Base-by-base conservation (phyloP, 371 early-diverging fungal species). In the Lichtheimia corymbifera region DNA sequence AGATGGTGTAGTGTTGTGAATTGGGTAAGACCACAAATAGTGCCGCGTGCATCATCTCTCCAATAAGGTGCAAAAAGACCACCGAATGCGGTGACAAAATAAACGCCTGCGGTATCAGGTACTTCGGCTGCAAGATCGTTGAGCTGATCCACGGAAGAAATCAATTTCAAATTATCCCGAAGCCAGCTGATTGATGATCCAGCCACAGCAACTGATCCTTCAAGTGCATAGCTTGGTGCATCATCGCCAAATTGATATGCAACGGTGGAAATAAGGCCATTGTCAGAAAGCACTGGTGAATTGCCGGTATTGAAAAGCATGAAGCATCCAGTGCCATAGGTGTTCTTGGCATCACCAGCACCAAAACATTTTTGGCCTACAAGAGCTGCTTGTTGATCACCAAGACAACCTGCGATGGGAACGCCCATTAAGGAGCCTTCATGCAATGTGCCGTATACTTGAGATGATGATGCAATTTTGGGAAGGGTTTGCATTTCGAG, bases 381-480 rank as follows among this genome's bases (percentile, higher is more conserved):
- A 49, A 95, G 79, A 1, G 97, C 96, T 14, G 96, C 94, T 71
- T 97, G 97, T 68, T 97, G 97, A 76, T 97, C 97, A 43, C 97
- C 97, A 22, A 97, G 74, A 65, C 91, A 89, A 7, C 93, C 94
- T 14, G 93, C 74, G 42, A 94, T 85, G 0, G 92, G 87, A 5
- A 91, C 64, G 28, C 87, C 91, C 60, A 64, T 56, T 18, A 86
- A 80, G 0, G 90, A 71, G 9, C 87, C 87, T 5, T 62, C 54
- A 14, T 58, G 67, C 53, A 95, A 64, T 20, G 70, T 60, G 13
- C 93, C 96, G 70, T 93, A 93, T 6, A 89, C 65, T 64, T 93
- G 88, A 5, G 95, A 80, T 15, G 95, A 94, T 11, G 95, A 91
- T 27, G 77, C 77, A 63, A 97, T 91, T 65, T 82, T 79, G 24